These are phyloP conservation scores for Chlamydomonas sp. DNA, from an alignment of 139 green algal species.

Conservation along the genomic window DNA sequence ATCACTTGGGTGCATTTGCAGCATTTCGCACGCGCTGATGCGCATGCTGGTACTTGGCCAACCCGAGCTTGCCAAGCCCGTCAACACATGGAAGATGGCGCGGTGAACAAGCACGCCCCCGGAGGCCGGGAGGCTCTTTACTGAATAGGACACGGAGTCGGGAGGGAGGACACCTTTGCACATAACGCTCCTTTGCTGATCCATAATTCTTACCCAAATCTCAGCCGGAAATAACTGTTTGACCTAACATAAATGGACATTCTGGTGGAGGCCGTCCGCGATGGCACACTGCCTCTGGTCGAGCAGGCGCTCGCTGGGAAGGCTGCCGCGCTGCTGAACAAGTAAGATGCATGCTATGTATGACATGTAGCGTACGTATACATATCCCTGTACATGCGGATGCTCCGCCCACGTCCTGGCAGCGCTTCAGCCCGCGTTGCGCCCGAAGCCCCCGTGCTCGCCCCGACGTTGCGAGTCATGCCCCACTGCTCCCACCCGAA, in stretches of 20 bases:
- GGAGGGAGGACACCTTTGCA: too few relatives aligned
- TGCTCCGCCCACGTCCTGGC: too few relatives aligned
- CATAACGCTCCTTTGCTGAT: neutral
- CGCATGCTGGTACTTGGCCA: too few relatives aligned
- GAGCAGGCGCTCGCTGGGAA: constrained; percentile 21
- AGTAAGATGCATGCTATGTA: constrained; percentile 1
- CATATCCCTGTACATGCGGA: neutral
- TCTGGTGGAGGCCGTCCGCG: constrained; percentile 40
- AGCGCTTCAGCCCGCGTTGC: neutral
- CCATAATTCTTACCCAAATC: neutral
- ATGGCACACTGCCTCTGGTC: constrained; percentile 32
- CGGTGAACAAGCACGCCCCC: too few relatives aligned
- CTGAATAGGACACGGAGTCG: too few relatives aligned
- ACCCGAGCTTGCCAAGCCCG: too few relatives aligned
- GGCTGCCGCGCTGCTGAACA: constrained; percentile 44
- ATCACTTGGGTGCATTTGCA: too few relatives aligned
- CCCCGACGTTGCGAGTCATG: neutral
- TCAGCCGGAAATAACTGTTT: neutral
- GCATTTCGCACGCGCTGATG: too few relatives aligned
- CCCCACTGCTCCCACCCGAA: neutral
- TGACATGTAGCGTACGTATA: neutral
- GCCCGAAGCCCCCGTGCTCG: neutral
- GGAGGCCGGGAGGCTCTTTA: too few relatives aligned
- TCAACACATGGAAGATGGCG: too few relatives aligned
- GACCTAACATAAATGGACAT: neutral